These are phyloP conservation scores for Pichia sp. DNA, from an alignment of 1,139 yeast species.

Conservation along the genomic window DNA sequence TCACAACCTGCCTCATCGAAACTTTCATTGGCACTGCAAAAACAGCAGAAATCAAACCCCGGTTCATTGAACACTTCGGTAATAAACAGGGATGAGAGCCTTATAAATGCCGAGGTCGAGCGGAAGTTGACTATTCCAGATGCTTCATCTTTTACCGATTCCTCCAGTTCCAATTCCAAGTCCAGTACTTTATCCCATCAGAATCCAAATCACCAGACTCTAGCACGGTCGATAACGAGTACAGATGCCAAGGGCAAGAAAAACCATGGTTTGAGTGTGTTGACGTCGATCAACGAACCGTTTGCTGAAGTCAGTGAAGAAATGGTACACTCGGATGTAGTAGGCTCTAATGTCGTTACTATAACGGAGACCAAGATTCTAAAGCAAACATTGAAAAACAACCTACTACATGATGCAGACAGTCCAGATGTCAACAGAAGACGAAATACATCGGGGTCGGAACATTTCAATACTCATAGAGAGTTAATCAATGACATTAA, in stretches of 20 bases:
- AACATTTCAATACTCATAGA: background rate
- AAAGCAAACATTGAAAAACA: conserved; percentile 20
- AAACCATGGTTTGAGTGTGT: conserved; percentile 18
- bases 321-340: conserved; percentile 13
- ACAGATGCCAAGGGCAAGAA: conserved; percentile 9
- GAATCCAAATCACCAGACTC: background rate
- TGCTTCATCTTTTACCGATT: background rate
- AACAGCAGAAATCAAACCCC: conserved; percentile 8
- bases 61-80: background rate
- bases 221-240: conserved; percentile 1
- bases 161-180: background rate
- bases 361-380: conserved; percentile 9
- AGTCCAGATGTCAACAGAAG: background rate
- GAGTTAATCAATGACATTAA: background rate
- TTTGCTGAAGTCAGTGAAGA: conserved; percentile 11
- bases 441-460: background rate
- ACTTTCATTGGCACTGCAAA: conserved; percentile 30
- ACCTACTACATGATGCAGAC: conserved; percentile 4
- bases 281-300: conserved; percentile 17
- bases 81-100: conserved; percentile 5
- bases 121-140: conserved; percentile 8
- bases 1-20: conserved; percentile 21
- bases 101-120: conserved; percentile 11
- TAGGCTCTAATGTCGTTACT: conserved; percentile 2
- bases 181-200: background rate